Conservation (phyloP, 345 rosid genomes). For the Eucalyptus curtisii region DNA sequence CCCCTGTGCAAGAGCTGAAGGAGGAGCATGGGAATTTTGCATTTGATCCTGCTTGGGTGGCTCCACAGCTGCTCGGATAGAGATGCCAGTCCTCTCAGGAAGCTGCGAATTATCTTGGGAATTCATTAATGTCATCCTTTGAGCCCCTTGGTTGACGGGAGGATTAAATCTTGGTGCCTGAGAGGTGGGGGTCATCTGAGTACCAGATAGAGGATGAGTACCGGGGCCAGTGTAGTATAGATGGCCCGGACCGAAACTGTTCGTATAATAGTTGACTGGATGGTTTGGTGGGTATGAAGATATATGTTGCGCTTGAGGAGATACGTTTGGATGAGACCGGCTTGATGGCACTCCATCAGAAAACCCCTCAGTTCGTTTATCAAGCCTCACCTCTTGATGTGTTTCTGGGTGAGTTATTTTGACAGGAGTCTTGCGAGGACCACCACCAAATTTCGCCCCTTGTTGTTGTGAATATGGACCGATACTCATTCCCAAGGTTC, state of each 20-base stretch:
- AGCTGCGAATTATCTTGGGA: constrained; percentile 24
- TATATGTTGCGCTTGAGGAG: constrained; percentile 56
- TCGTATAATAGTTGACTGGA: constrained; percentile 35
- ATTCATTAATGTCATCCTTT: constrained; percentile 38
- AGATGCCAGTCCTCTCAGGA: constrained; percentile 24
- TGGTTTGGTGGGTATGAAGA: constrained; percentile 44
- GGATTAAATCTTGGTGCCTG: constrained; percentile 54
- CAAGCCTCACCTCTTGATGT: constrained; percentile 88
- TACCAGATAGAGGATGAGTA: constrained; percentile 41
- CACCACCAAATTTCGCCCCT: constrained; percentile 57
- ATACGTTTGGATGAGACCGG: constrained; percentile 43
- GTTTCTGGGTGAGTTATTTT: constrained; percentile 95
- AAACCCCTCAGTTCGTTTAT: constrained; percentile 46
- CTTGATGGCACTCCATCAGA: constrained; percentile 43
- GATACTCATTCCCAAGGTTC: constrained; percentile 62
- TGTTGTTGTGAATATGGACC: constrained; percentile 67
- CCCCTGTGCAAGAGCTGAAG: constrained; percentile 31
- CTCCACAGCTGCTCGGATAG: constrained; percentile 21
- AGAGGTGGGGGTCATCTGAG: constrained; percentile 46
- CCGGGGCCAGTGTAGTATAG: constrained; percentile 34
- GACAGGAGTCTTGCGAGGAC: constrained; percentile 56
- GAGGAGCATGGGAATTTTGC: constrained; percentile 12
- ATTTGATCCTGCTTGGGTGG: constrained; percentile 15
- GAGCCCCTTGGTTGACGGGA: constrained; percentile 42
- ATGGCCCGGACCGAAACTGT: constrained; percentile 15